Percentiles rank a stretch among this genome's conserved stretches.
These are phyloP conservation scores for Russula olivacea DNA, from an alignment of 768 basidiomycete genomes.

Conservation along the genomic window DNA sequence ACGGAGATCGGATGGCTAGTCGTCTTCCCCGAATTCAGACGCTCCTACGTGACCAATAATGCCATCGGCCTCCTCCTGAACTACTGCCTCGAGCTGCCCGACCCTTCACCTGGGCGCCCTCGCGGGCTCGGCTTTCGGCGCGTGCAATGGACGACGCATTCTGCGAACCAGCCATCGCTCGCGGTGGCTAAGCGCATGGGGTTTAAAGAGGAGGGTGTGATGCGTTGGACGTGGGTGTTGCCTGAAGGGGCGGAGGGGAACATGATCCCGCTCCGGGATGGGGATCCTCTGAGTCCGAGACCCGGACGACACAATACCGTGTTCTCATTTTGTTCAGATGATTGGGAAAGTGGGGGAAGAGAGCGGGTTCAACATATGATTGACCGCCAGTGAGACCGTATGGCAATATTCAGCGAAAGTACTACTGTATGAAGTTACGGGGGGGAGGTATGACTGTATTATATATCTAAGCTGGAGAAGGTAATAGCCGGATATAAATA, in stretches of 20 bases:
- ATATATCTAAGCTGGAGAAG: background rate
- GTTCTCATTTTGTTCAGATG: conserved; percentile 53
- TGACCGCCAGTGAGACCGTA: background rate
- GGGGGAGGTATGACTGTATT: background rate
- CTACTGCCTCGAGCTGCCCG: conserved; percentile 32
- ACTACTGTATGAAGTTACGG: background rate
- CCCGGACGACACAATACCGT: conserved; percentile 44
- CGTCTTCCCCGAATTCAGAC: conserved; percentile 16
- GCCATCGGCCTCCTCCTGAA: conserved; percentile 38
- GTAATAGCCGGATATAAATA: background rate
- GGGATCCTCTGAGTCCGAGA: conserved; percentile 29
- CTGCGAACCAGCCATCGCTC: conserved; percentile 36
- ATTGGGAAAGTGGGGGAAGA: conserved; percentile 45
- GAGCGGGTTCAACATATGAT: conserved; percentile 36
- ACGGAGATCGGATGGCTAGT: conserved; percentile 16
- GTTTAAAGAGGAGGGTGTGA: conserved; percentile 39
- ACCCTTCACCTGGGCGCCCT: conserved; percentile 14
- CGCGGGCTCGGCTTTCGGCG: conserved; percentile 41
- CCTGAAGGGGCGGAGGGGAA: conserved; percentile 5
- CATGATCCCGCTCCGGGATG: conserved; percentile 21
- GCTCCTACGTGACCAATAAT: conserved; percentile 24
- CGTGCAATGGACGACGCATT: conserved; percentile 40
- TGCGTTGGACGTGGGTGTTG: conserved; percentile 38
- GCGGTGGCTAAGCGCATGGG: conserved; percentile 41
- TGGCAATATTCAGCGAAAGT: background rate